These are phyloP conservation scores for Cercospora berteroae DNA, from an alignment of 2,329 filamentous ascomycete species.

Conservation along the genomic window DNA sequence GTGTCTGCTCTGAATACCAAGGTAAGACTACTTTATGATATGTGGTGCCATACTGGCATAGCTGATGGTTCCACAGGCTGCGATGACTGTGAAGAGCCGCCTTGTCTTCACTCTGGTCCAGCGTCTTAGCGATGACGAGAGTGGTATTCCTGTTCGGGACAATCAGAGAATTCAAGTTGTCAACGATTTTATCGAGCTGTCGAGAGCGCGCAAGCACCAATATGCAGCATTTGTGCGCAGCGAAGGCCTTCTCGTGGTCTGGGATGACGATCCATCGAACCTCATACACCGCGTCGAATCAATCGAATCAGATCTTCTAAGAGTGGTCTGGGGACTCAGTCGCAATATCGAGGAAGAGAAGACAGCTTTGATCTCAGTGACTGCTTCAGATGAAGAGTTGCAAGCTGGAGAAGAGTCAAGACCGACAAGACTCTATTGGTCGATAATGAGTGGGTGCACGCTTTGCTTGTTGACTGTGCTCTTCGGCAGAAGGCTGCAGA, in stretches of 20 bases:
- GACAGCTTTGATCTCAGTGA: conserved; percentile 17
- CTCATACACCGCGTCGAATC: conserved; percentile 66
- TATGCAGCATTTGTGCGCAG: conserved; percentile 75
- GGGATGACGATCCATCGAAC: conserved; percentile 74
- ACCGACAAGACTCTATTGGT: not conserved
- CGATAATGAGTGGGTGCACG: not conserved
- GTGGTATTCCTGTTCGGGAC: conserved; percentile 71
- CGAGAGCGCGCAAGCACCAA: conserved; percentile 71
- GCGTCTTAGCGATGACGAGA: conserved; percentile 67
- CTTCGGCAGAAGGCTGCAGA: not conserved
- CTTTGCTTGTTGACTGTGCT: conserved; percentile 2
- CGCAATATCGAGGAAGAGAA: conserved; percentile 54
- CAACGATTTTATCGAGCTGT: conserved; percentile 67
- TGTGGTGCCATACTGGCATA: not conserved
- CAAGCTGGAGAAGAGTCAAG: not conserved
- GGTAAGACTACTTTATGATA: not conserved
- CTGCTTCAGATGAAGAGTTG: conserved; percentile 68
- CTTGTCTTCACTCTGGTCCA: conserved; percentile 76
- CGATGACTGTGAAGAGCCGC: conserved; percentile 77
- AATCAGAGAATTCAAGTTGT: conserved; percentile 75
- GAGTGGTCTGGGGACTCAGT: conserved; percentile 68
- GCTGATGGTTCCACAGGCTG: conserved; percentile 49
- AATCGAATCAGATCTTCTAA: conserved; percentile 75
- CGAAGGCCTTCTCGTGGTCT: conserved; percentile 70
- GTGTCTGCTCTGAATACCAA: not conserved